Conservation (phyloP, 306 rosid species). For the Cucumis sativus region DNA sequence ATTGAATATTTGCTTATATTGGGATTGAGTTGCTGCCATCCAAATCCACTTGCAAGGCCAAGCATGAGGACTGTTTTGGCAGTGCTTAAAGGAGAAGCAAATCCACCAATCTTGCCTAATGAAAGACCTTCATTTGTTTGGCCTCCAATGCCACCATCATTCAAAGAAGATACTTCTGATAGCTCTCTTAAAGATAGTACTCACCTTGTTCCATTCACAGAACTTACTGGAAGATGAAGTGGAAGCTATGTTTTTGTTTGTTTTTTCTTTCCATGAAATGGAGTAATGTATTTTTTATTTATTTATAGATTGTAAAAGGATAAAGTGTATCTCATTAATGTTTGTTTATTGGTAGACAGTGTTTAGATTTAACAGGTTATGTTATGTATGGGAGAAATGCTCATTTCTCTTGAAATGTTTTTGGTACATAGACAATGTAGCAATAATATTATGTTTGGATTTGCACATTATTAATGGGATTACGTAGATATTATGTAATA, state of each 20-base stretch:
- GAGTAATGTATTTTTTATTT: too few relatives aligned
- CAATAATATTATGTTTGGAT: too few relatives aligned
- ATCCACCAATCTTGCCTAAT: constrained; percentile 34
- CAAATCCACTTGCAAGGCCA: constrained; percentile 62
- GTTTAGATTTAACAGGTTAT: too few relatives aligned
- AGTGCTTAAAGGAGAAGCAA: constrained; percentile 44
- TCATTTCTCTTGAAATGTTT: too few relatives aligned
- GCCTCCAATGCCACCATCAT: constrained; percentile 32
- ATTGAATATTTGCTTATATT: constrained; percentile 26
- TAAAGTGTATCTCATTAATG: too few relatives aligned
- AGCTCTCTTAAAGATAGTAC: background rate
- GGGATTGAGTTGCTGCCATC: constrained; percentile 78
- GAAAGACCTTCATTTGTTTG: constrained; percentile 59
- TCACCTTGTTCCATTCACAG: background rate
- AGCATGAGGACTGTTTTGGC: constrained; percentile 42
- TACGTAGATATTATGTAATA: too few relatives aligned
- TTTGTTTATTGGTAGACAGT: too few relatives aligned
- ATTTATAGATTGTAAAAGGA: too few relatives aligned
- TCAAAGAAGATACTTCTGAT: constrained; percentile 11
- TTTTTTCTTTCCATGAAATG: too few relatives aligned
- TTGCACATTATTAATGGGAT: background rate
- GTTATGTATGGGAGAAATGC: too few relatives aligned
- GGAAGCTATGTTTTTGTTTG: too few relatives aligned
- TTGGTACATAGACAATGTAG: too few relatives aligned
- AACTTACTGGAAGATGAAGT: background rate